These are phyloP conservation scores for Xylaria telfairii DNA, from an alignment of 495 filamentous ascomycete species.

Conservation along the genomic window DNA sequence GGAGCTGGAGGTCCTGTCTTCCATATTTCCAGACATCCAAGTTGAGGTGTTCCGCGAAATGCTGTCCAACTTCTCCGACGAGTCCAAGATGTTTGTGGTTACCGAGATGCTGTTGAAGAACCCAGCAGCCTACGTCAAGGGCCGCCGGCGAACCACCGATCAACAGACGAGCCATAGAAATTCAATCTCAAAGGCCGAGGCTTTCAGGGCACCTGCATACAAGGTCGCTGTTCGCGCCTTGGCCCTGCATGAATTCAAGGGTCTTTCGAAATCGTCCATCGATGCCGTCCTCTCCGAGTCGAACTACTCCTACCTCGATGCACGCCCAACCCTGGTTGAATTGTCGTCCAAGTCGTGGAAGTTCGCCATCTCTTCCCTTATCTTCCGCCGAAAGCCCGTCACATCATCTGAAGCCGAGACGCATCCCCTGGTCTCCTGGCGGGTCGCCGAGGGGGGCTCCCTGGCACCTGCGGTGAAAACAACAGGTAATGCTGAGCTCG, in stretches of 20 bases:
- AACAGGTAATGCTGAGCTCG: slow-evolving; percentile 79
- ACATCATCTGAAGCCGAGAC: slow-evolving; percentile 59
- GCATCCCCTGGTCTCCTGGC: slow-evolving; percentile 69
- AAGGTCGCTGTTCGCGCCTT: slow-evolving; percentile 68
- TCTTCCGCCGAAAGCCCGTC: slow-evolving; percentile 71
- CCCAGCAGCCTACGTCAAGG: slow-evolving; percentile 74
- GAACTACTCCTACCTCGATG: slow-evolving; percentile 85
- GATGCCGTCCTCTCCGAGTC: slow-evolving; percentile 88
- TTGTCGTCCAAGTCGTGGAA: slow-evolving; percentile 85
- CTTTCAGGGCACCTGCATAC: slow-evolving; percentile 76
- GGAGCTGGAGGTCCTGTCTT: slow-evolving; percentile 71
- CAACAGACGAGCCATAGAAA: slow-evolving; percentile 33
- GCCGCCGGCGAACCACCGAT: slow-evolving; percentile 67
- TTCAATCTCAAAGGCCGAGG: slow-evolving; percentile 68
- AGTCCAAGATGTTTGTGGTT: slow-evolving; percentile 83
- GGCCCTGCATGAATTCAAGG: slow-evolving; percentile 80
- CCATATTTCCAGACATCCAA: slow-evolving; percentile 85
- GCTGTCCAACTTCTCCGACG: slow-evolving; percentile 77
- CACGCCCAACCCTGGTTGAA: slow-evolving; percentile 74
- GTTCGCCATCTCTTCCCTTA: slow-evolving; percentile 74
- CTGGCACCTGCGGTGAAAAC: slow-evolving; percentile 65
- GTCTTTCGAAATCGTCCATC: slow-evolving; percentile 77
- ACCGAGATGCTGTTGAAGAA: slow-evolving; percentile 84
- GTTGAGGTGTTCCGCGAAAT: slow-evolving; percentile 93
- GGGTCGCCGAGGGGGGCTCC: slow-evolving; percentile 54